Evolutionary conservation across 306 rosid species (phyloP), one percentile per base, ranked within the genome.

Genomic region (Lathyrus tuberosus): DNA sequence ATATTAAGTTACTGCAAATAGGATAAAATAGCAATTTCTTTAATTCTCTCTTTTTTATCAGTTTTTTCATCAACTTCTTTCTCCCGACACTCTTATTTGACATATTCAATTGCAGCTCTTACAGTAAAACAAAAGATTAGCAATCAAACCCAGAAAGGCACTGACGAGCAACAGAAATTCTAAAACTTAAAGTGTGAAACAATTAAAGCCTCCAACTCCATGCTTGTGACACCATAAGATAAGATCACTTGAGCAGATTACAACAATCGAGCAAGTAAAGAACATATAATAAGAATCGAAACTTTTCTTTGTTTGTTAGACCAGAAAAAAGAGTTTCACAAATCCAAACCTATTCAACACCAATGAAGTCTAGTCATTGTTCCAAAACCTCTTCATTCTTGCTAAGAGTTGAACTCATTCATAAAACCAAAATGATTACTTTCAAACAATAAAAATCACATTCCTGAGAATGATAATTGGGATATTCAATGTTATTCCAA

Each of bases 51-150:
- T 49, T 17, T 16, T 44, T n/a, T 15, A 20, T 48, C 17, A 48
- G 54, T 48, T 16, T 48, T 7, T 49, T 16, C 54, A 15, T 7
- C 54, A 48, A 15, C 54, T 14, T 49, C 56, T 49, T 49, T 49
- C 26, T 49, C 24, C 56, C 8, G 37, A 5, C 37, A 31, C 37
- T 5, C 37, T 5, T 31, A 31, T 4, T 22, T 11, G 9, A 7
- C 56, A 16, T 57, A 12, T 28, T 57, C 6, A 28, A 24, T 10
- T 28, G 62, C 62, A 57, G 18, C 30, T 14, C 37, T 26, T 57
- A 57, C 40, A 24, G 38, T 14, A 28, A 57, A 10, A 49, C 12
- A 28, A 57, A 57, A 26, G 62, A 57, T 57, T 57, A 58, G 42
- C 41, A 18, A 1, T 5, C 10, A 14, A 6, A 14, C 35, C 72